A percentile compares a stretch with the other conserved stretches of the same genome.
phyloP scores from a whole-genome alignment of 495 filamentous ascomycete genomes.

The Podospora appendiculata region DNA sequence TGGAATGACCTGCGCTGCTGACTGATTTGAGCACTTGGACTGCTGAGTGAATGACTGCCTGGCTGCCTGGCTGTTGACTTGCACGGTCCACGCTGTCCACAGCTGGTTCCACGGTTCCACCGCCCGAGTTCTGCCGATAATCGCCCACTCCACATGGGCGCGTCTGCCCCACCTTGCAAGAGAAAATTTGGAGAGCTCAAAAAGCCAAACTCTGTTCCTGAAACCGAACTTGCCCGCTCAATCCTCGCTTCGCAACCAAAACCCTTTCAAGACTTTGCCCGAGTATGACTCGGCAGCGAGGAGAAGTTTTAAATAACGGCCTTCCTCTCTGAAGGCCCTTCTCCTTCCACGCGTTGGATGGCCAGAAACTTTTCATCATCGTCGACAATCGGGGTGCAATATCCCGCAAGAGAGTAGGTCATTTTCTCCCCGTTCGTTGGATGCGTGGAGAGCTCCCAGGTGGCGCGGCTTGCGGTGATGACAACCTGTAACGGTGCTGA shows the following conservation, averaged over 20 bases:
- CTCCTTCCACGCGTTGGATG: constrained; percentile 6
- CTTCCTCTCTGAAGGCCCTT: background rate
- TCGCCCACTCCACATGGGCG: too few species aligned
- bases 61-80: too few species aligned
- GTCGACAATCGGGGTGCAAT: constrained; percentile 10
- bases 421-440: background rate
- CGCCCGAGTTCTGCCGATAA: too few species aligned
- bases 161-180: background rate
- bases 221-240: background rate
- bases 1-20: too few species aligned
- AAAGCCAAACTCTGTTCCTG: background rate
- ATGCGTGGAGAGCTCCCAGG: background rate
- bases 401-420: constrained; percentile 20
- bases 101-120: too few species aligned
- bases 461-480: constrained; percentile 45
- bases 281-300: background rate
- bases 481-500: constrained; percentile 45
- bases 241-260: background rate
- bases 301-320: background rate
- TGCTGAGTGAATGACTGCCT: too few species aligned
- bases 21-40: too few species aligned
- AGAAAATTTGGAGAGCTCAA: background rate
- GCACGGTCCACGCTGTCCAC: too few species aligned
- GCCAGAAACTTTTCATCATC: background rate
- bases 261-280: background rate